Evolutionary conservation across 2,329 filamentous ascomycete genomes (phyloP), one percentile per base, ranked within the genome.

Genomic region (Colletotrichum siamense): DNA sequence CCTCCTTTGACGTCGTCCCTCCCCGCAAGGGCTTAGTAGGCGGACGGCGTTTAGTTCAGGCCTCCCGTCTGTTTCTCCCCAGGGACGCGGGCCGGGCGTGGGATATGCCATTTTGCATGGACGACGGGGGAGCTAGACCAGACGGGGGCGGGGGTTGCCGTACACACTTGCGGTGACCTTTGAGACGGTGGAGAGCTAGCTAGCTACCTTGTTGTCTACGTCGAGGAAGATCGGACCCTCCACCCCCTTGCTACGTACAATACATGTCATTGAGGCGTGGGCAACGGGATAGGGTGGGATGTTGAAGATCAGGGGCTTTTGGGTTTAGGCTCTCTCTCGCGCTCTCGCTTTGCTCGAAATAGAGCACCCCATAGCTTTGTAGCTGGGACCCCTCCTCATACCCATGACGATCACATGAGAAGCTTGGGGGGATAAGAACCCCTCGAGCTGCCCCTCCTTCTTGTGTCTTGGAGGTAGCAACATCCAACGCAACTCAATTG

Each of bases 371-470:
- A 52, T 52, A 66, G 69, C 73, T 71, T 66, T 32, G 44, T 6
- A 52, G 44, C 10, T 22, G 44, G 44, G n/a, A 52, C n/a, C n/a
- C 44, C 44, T 22, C 18, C 28, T 44, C 62, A 57, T 8, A 22
- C 69, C 52, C 32, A 28, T 36, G 57, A 13, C 24, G 70, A 73
- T 76, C 70, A 76, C 65, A 69, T 76, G 73, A 69, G 70, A 76
- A 71, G 44, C 26, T 32, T 15, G 9, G 7, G 6, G 28, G 34
- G 34, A 76, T 76, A 76, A 76, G 70, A 69, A 73, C 70, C 69
- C 69, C 55, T 68, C 55, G 64, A 68, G 32, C 73, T 69, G 70
- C 73, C 65, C 69, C 49, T 30, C 44, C 3, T 1, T 13, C 8
- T n/a, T 2, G 3, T 5, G 2, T n/a, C 28, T 8, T 10, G 15